Evolutionary conservation across 441 rosid species (phyloP), one percentile per base, ranked within the genome.

Genomic region (Euphorbia corollata): DNA sequence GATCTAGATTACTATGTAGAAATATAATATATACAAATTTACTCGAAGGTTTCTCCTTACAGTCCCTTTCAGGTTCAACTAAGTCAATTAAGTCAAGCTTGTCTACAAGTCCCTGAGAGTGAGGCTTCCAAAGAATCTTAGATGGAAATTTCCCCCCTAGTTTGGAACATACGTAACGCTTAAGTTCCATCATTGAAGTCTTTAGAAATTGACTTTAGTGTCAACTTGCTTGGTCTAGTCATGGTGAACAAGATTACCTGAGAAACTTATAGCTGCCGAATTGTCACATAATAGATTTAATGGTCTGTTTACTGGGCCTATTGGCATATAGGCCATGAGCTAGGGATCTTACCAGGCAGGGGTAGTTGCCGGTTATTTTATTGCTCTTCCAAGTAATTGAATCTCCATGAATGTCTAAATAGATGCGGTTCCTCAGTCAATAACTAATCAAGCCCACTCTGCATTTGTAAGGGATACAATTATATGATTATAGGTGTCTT

Each of bases 401-500:
- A 51, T 51, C 57, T 51, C 57, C 57, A 8, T 19, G 18, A 19
- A 19, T 0, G 23, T 51, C 22, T 51, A 19, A 22, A 4, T 6
- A n/a, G 22, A 51, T 51, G 23, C 18, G 57, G 57, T n/a, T 18
- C 12, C 6, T 51, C 57, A 51, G 5, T 8, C 23, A 19, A 51
- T 51, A 6, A 18, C 10, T 51, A 51, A 51, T 47, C 4, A 2
- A 47, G 6, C 57, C 24, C 10, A 51, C n/a, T 51, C 57, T 51
- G 57, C 57, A 51, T 51, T 48, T 51, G 53, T 51, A 51, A 51
- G 57, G 57, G 57, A 19, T 18, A 23, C 57, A 51, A 51, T 51
- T 51, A 8, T 10, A 51, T 2, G 6, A 19, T 19, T 18, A 8
- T 19, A 51, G 8, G 57, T 5, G 23, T 51, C 6, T 51, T 51